Base-by-base conservation (phyloP, 345 rosid genomes). In the Leavenworthia alabamica region DNA sequence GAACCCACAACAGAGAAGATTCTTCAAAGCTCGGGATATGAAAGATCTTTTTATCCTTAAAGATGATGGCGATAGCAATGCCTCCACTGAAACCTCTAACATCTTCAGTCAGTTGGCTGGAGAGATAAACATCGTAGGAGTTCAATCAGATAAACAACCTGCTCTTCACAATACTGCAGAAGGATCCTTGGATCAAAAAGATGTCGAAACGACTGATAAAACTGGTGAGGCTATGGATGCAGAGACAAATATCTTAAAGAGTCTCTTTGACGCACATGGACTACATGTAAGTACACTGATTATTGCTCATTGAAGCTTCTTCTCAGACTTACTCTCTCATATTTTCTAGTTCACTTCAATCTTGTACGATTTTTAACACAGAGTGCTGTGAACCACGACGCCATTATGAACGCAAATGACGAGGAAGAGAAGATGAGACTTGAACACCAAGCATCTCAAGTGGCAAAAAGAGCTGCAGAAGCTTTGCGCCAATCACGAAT, bases 11-110 rank as follows among this genome's bases (percentile, higher is more conserved):
- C 97, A 93, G 79, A 81, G 74, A 75, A 82, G 99, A 77, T 82
- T 89, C 78, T 93, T 93, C 51, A 93, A 65, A 87, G 95, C 99
- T 73, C 83, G 97, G 41, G 97, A 93, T 58, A 89, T 93, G 94
- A 89, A 83, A 77, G 96, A 93, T 83, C 91, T 93, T 43, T 93
- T 89, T 66, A 69, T 63, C 27, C 70, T 93, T 53, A 85, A 73
- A 35, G 99, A 93, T 67, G 86, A 89, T 23, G 88, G 74, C 22
- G 86, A 81, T 39, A 63, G 65, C 75, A 66, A 75, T 47, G 85
- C 77, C 5, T 72, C 83, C 35, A 89, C 99, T 0, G 99, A 93
- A 75, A 93, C 99, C 8, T 89, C 88, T 32, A 79, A 83, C 70
- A 83, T 93, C 42, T 93, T 93, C 64, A 57, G 97, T 64, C 97